phyloP scores from a whole-genome alignment of 2,329 filamentous ascomycete species.

The Endocalyx cinctus region DNA sequence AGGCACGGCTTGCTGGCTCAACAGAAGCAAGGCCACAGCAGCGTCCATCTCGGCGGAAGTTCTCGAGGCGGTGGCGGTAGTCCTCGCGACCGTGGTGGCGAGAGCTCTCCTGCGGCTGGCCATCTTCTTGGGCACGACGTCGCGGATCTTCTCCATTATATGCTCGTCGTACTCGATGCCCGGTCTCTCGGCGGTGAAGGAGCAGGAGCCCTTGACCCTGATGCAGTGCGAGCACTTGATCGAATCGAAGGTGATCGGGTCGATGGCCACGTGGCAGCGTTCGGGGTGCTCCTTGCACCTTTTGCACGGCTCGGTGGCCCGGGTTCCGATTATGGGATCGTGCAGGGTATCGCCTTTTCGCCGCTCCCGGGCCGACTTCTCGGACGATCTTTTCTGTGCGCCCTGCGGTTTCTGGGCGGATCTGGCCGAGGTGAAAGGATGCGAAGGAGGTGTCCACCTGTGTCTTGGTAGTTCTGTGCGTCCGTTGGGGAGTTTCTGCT shows the following conservation, averaged over 20 bases:
- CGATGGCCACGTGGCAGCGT: conserved; percentile 3
- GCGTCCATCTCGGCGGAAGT: too few species aligned
- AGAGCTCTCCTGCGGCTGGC: neutral
- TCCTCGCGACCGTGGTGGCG: too few species aligned
- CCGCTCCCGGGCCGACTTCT: too few species aligned
- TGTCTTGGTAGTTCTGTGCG: too few species aligned
- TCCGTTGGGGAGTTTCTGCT: too few species aligned
- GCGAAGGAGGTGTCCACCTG: too few species aligned
- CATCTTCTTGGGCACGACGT: neutral
- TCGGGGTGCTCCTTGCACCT: neutral
- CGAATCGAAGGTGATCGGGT: conserved; percentile 2
- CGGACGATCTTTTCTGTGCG: too few species aligned
- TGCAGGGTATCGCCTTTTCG: conserved; percentile 1
- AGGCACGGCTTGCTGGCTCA: too few species aligned
- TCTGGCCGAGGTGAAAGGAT: too few species aligned
- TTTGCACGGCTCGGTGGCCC: neutral
- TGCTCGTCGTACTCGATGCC: conserved; percentile 4
- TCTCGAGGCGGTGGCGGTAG: too few species aligned
- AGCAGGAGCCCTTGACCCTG: conserved; percentile 1
- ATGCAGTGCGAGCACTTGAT: conserved; percentile 9
- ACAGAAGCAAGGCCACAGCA: too few species aligned
- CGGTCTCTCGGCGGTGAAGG: conserved; percentile 2
- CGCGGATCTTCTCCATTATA: neutral
- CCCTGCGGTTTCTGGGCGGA: too few species aligned
- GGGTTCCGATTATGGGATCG: neutral